Base-by-base conservation (phyloP, 345 rosid species). In the Fremontodendron californicum region DNA sequence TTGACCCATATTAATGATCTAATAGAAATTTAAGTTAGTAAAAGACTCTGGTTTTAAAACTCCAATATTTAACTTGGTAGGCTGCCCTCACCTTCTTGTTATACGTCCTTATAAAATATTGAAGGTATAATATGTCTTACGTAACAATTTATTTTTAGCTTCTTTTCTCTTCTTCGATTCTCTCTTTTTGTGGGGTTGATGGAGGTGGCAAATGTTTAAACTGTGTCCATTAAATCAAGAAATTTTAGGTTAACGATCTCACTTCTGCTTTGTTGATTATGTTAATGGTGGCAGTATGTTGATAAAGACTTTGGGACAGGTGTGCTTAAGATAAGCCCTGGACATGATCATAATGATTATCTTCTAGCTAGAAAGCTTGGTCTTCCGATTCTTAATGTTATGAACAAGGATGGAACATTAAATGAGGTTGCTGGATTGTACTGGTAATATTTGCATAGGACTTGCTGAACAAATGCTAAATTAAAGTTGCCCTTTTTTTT, bases 281-380 rank as follows among this genome's bases (percentile, higher is more conserved):
- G 69, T 78, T 78, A 81, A 40, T 79, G 74, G 45, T 85, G 84
- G 72, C 90, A 95, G 99, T 84, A 88, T 84, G 99, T 95, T 79
- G 99, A 95, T 85, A 93, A 91, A 87, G 99, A 95, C 74, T 93
- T 95, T 84, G 99, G 99, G 84, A 95, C 99, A 73, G 99, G 99
- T 75, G 98, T 92, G 54, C 87, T 95, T 86, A 95, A 95, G 90
- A 93, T 95, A 90, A 95, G 99, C 79, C 99, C 99, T 37, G 99
- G 98, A 65, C 99, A 95, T 76, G 98, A 95, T 89, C 99, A 95
- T 80, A 95, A 89, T 69, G 99, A 95, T 84, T 95, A 95, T 79
- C 88, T 91, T 85, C 94, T 95, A 69, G 99, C 99, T 77, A 89
- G 97, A 81, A 95, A 93, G 89, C 88, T 92, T 73, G 99, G 99